Evolutionary conservation across 2,329 filamentous ascomycete species (phyloP), one percentile per base, ranked within the genome.

Genomic region (Fusarium pseudonygamai): DNA sequence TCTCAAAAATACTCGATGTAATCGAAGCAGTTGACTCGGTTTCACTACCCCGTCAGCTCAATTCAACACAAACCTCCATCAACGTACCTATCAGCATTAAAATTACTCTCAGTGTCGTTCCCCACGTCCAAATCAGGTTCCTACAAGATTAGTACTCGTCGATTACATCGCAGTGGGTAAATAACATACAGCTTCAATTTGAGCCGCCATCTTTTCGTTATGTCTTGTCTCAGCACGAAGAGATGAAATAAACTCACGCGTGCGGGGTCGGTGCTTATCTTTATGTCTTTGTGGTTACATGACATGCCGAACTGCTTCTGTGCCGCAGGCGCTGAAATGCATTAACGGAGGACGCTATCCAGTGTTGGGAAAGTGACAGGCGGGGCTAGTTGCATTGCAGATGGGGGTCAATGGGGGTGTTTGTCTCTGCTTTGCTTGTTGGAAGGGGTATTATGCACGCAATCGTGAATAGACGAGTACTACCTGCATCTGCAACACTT

Each of bases 1-100:
- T 49, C 40, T 77, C 75, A 14, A 77, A 77, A 9, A 77, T 75
- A 18, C 75, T 77, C 1, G 75, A 77, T 0, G 75, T 70, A 6
- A 77, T 76, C 13, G 75, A 77, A 0, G 75, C 63, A 3, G 75
- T 77, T 0, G 65, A 71, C 10, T 74, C 73, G 4, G 28, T 39
- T 18, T 72, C 71, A 4, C 75, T 77, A 8, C 6, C 7, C 5
- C 0, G 10, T 76, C n/a, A 76, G 66, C 15, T 16, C 1, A 4
- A 1, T 5, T 7, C 9, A 15, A 11, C 4, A 12, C 2, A 5
- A 0, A 15, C 0, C 3, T 0, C 5, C 8, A 8, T 13, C 20
- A 28, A 40, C 10, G 10, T 58, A 71, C 74, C 66, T 73, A 18
- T 71, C 65, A 18, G 45, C 42, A 18, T 60, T 55, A 7, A 65